Conservation (phyloP, 257 asterid genomes). For the Anisodus acutangulus region DNA sequence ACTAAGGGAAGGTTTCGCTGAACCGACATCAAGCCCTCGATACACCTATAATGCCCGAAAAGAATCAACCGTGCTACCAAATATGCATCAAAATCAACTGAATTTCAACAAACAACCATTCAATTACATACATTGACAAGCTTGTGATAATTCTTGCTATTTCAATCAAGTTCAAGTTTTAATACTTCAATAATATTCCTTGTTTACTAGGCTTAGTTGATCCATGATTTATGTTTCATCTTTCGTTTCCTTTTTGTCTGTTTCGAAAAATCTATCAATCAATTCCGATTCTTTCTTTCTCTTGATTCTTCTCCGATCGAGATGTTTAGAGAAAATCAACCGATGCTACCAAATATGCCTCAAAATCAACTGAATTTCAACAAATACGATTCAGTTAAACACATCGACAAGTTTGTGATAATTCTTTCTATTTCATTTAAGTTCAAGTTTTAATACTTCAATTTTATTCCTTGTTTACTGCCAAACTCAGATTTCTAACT, state of each 20-base stretch:
- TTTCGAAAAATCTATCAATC: too few species aligned
- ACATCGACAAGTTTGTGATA: not conserved
- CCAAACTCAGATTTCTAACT: not conserved
- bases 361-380: not conserved
- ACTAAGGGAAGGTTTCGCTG: slow-evolving; percentile 78
- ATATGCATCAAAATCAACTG: not conserved
- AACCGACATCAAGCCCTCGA: slow-evolving; percentile 89
- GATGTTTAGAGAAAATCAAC: too few species aligned
- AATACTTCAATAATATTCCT: not conserved
- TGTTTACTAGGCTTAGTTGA: not conserved
- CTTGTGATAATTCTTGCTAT: too few species aligned
- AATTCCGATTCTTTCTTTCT: too few species aligned
- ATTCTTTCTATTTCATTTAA: not conserved
- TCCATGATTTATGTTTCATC: too few species aligned
- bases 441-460: not conserved
- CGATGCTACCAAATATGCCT: too few species aligned
- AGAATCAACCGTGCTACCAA: not conserved
- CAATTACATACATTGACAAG: not conserved
- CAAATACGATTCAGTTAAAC: not conserved
- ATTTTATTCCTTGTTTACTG: not conserved
- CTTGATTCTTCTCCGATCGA: too few species aligned
- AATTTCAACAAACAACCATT: not conserved
- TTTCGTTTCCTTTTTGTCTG: too few species aligned
- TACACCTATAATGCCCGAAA: slow-evolving; percentile 58
- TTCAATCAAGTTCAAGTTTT: too few species aligned